A percentile compares a stretch with the other conserved stretches of the same genome.
phyloP scores from a whole-genome alignment of 176 grass and related monocot species.

The Ensete glaucum region DNA sequence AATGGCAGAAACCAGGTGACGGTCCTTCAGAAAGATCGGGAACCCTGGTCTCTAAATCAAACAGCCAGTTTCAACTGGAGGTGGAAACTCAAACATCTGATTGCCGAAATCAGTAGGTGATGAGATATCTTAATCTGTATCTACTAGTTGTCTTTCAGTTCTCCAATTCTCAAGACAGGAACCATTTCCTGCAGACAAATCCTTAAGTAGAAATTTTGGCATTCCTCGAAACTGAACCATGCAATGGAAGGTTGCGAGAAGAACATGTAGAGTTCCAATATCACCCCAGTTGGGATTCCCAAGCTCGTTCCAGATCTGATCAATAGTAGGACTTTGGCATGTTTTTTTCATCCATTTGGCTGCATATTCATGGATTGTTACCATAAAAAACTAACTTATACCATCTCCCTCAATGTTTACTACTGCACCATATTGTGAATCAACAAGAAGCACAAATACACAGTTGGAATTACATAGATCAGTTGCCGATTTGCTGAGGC shows the following conservation, averaged over 20 bases:
- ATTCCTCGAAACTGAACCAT: conserved; percentile 66
- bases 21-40: no score
- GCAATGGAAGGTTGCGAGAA: conserved; percentile 67
- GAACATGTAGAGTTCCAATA: conserved; percentile 76
- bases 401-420: conserved; percentile 73
- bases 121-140: conserved; percentile 3
- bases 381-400: conserved; percentile 41
- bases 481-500: conserved; percentile 66
- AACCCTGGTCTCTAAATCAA: no score
- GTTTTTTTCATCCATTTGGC: conserved; percentile 64
- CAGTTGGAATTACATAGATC: conserved; percentile 57
- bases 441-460: conserved; percentile 74
- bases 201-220: conserved; percentile 63
- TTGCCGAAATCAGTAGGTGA: no score
- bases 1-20: no score
- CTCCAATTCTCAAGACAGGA: conserved; percentile 70
- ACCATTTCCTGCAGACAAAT: conserved; percentile 67
- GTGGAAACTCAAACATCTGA: no score
- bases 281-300: conserved; percentile 96
- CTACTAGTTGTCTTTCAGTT: conserved; percentile 67
- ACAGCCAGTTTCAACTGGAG: no score
- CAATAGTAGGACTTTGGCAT: conserved; percentile 63
- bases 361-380: conserved; percentile 63
- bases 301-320: conserved; percentile 86
- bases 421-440: conserved; percentile 88